A percentile compares a stretch with the other conserved stretches of the same genome.
Evolutionary conservation across 2,329 filamentous ascomycete genomes (phyloP).

Genomic region (Diaporthe destruens): DNA sequence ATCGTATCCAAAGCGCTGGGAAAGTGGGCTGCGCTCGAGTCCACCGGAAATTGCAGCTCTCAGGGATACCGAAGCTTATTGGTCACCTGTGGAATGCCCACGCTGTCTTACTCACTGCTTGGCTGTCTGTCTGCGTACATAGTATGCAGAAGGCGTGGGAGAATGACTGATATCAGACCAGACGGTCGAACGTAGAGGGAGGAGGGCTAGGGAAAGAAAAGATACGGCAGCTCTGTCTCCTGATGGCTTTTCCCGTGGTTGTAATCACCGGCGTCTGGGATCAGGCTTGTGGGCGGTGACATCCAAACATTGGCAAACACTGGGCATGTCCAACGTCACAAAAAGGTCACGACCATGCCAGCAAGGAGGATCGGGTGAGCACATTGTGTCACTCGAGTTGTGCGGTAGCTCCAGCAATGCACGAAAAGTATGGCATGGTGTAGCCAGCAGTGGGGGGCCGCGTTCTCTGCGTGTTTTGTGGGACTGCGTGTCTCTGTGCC

Average conservation of each 20-base stretch:
- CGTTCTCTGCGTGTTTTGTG: not conserved
- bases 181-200: not conserved
- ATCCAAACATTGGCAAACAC: not conserved
- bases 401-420: not conserved
- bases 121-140: not conserved
- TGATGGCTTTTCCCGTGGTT: not conserved
- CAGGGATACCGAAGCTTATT: conserved; percentile 26
- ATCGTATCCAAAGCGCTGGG: conserved; percentile 23
- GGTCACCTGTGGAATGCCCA: conserved; percentile 5
- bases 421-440: not conserved
- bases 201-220: not conserved
- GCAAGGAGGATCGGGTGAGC: not conserved
- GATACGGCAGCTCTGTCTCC: not conserved
- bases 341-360: not conserved
- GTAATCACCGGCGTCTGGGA: not conserved
- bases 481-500: not conserved
- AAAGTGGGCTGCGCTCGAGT: conserved; percentile 24
- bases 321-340: not conserved
- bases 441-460: conserved; percentile 11
- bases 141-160: not conserved
- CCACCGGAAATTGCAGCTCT: conserved; percentile 32
- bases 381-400: not conserved
- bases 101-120: conserved; percentile 1
- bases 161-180: not conserved
- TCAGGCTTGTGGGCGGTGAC: not conserved